Evolutionary conservation across 1,139 yeast genomes (phyloP), one percentile per base, ranked within the genome.

Genomic region (Suhomyces panamericanus): DNA sequence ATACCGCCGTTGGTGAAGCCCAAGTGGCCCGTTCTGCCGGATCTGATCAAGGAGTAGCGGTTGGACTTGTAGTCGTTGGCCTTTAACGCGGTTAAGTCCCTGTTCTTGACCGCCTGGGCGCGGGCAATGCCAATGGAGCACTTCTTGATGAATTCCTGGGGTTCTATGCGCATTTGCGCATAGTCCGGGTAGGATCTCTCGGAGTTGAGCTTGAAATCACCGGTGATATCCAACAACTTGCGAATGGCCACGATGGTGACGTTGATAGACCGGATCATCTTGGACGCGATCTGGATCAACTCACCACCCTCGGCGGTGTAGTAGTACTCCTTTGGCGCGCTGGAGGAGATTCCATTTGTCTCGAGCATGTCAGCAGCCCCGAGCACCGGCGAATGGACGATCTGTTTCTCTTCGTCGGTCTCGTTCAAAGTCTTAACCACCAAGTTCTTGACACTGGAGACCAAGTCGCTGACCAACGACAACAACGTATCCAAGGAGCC

Each of bases 161-260:
- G 83, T n/a, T 81, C 75, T 6, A 85, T 74, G 49, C 74, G 71
- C 66, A 83, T 77, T 33, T 63, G 63, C 8, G 75, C 61, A 52
- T 87, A 87, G 60, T 89, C 90, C 1, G 93, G 88, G 58, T 87
- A 88, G 27, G 82, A 74, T 53, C 95, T 72, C 42, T 80, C 83
- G 2, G 75, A 62, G 30, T 84, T 81, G 44, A 89, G 67, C 56
- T 79, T 80, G 63, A 87, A 87, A 58, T 88, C 95, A 20, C 95
- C 91, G 17, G 85, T 79, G 33, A 79, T 64, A 20, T 80, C 78
- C 34, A 66, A 67, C 43, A 67, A 63, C 50, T 60, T 70, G 51
- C 67, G 61, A 30, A 74, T 63, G 41, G 75, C 85, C 43, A 52
- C 69, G 64, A 65, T 75, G 0, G 85, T 79, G 14, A 63, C 56